Evolutionary conservation across 208 protist genomes (phyloP).

Genomic region (Trypanosoma melophagium): DNA sequence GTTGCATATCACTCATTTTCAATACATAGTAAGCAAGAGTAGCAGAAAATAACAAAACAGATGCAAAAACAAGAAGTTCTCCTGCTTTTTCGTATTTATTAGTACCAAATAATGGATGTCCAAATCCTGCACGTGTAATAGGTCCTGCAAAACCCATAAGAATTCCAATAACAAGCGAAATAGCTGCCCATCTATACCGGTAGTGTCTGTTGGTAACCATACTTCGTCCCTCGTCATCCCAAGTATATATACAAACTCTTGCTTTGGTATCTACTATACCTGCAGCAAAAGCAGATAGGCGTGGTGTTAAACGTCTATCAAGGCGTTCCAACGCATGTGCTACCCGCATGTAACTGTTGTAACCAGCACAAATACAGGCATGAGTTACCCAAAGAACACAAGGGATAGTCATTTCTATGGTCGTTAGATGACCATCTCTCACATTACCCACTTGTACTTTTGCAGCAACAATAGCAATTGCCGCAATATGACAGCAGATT

Average conservation of each 20-base stretch:
- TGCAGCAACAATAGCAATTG: constrained; percentile 55
- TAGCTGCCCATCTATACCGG: constrained; percentile 59
- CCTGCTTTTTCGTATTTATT: constrained; percentile 39
- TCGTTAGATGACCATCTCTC: constrained; percentile 46
- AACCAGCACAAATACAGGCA: constrained; percentile 46
- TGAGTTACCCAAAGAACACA: constrained; percentile 62
- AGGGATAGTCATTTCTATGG: constrained; percentile 65
- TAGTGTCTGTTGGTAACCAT: constrained; percentile 72
- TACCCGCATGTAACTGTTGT: constrained; percentile 56
- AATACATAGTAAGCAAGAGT: constrained; percentile 56
- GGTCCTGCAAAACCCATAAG: constrained; percentile 62
- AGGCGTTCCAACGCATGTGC: constrained; percentile 74
- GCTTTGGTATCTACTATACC: constrained; percentile 65
- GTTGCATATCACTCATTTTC: constrained; percentile 83
- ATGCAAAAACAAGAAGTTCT: constrained; percentile 45
- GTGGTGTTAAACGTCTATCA: constrained; percentile 62
- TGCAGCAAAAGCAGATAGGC: constrained; percentile 66
- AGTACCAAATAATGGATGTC: constrained; percentile 47
- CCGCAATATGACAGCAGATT: constrained; percentile 43
- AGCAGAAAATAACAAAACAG: constrained; percentile 54
- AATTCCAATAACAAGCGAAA: constrained; percentile 40
- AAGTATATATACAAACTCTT: constrained; percentile 74
- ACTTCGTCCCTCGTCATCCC: constrained; percentile 66
- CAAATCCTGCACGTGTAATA: constrained; percentile 49
- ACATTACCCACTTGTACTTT: constrained; percentile 40